Evolutionary conservation across 2,329 filamentous ascomycete species (phyloP).

Genomic region (Fusarium musae): DNA sequence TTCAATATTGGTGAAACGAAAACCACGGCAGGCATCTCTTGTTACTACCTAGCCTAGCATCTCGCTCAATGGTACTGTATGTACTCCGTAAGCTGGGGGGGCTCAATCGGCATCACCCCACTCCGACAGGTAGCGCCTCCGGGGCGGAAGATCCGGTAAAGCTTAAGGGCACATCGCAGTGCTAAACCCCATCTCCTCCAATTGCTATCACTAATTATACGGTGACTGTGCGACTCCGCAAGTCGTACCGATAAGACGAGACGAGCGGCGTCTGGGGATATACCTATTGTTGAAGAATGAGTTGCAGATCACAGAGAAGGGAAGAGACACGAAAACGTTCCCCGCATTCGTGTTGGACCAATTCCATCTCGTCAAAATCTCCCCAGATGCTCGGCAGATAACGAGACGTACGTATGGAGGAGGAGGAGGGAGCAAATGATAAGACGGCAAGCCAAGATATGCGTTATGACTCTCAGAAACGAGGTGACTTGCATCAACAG

Average conservation of each 20-base stretch:
- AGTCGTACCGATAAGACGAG: constrained; percentile 20
- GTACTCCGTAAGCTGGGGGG: constrained; percentile 10
- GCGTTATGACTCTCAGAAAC: not conserved
- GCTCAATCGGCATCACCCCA: constrained; percentile 26
- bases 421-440: not conserved
- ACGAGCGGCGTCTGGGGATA: constrained; percentile 23
- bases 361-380: constrained; percentile 18
- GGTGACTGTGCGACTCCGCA: not conserved
- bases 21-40: not conserved
- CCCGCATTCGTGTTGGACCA: constrained; percentile 28
- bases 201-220: not conserved
- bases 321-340: not conserved
- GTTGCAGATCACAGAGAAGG: constrained; percentile 11
- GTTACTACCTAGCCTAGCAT: not conserved
- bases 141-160: constrained; percentile 42
- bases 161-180: constrained; percentile 23
- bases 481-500: constrained; percentile 22
- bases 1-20: not conserved
- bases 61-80: constrained; percentile 13
- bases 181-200: not conserved
- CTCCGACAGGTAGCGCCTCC: constrained; percentile 21
- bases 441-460: not conserved
- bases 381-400: constrained; percentile 24
- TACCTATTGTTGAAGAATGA: not conserved
- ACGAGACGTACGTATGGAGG: not conserved